Evolutionary conservation across 495 filamentous ascomycete species (phyloP).

Genomic region (Trichoderma gamsii): DNA sequence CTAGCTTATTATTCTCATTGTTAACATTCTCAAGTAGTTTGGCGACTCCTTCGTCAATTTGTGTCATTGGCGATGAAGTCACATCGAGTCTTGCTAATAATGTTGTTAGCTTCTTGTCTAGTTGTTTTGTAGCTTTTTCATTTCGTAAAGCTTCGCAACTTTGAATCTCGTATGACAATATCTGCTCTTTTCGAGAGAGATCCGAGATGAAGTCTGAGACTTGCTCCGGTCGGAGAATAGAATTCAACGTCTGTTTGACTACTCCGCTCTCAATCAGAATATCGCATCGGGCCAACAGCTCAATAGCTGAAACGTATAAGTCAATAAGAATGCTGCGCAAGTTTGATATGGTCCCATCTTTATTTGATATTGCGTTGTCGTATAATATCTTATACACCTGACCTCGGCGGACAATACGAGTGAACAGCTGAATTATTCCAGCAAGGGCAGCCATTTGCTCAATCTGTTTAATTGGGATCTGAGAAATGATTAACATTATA

Average conservation of each 20-base stretch:
- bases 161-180: background rate
- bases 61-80: background rate
- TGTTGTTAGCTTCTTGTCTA: background rate
- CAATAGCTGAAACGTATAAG: background rate
- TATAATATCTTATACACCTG: background rate
- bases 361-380: background rate
- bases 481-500: background rate
- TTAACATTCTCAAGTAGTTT: background rate
- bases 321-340: background rate
- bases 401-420: background rate
- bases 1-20: background rate
- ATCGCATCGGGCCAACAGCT: background rate
- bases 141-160: background rate
- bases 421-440: background rate
- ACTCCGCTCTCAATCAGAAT: background rate
- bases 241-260: background rate
- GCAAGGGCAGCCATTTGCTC: background rate
- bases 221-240: background rate
- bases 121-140: background rate
- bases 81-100: background rate
- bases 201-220: background rate
- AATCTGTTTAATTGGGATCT: background rate
- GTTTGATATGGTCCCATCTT: background rate
- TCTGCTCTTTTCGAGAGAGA: background rate
- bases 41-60: background rate